phyloP scores from a whole-genome alignment of 805 yeast species.

The Schwanniomyces vanrijiae region DNA sequence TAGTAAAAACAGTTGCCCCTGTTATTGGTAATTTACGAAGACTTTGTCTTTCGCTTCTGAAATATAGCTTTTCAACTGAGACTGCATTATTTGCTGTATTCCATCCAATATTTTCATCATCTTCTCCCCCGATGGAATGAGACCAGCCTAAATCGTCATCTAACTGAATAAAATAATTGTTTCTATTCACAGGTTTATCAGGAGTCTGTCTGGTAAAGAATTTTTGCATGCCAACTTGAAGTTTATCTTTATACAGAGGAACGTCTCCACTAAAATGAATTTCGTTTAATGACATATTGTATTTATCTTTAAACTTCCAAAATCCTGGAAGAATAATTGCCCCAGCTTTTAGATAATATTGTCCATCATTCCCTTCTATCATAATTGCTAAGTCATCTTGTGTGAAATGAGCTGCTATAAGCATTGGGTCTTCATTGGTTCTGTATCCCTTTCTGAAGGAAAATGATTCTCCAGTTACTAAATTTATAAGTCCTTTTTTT shows the following conservation, averaged over 20 bases:
- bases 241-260: conserved; percentile 59
- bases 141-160: conserved; percentile 68
- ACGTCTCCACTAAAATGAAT: conserved; percentile 71
- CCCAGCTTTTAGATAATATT: conserved; percentile 58
- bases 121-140: conserved; percentile 58
- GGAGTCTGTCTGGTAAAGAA: conserved; percentile 56
- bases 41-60: conserved; percentile 65
- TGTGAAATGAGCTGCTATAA: conserved; percentile 53
- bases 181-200: conserved; percentile 66
- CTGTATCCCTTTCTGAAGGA: conserved; percentile 30
- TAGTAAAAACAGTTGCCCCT: conserved; percentile 60
- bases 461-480: conserved; percentile 54
- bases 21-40: conserved; percentile 58
- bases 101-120: conserved; percentile 57
- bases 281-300: conserved; percentile 51
- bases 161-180: conserved; percentile 65
- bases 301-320: conserved; percentile 66
- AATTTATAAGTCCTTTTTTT: conserved; percentile 47
- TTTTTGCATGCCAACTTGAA: conserved; percentile 64
- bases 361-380: conserved; percentile 60
- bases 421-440: conserved; percentile 54
- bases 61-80: conserved; percentile 47
- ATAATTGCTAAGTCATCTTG: conserved; percentile 71
- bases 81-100: conserved; percentile 55
- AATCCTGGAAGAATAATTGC: conserved; percentile 66